phyloP scores from a whole-genome alignment of 1,139 yeast species.

The Kodamaea derodonti region DNA sequence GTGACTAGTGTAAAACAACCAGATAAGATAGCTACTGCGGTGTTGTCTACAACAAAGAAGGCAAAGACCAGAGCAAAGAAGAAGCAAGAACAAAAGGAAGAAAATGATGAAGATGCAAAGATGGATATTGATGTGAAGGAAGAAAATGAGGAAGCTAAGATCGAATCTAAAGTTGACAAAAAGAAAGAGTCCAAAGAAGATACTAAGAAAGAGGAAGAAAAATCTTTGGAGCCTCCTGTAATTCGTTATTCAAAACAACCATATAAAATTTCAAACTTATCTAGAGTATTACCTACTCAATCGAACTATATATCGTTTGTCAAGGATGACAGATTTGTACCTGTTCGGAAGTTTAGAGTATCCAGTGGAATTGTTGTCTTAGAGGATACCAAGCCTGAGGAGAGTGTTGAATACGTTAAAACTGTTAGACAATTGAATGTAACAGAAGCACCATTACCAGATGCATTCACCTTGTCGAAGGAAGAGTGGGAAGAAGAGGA shows the following conservation, averaged over 20 bases:
- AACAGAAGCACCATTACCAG: conserved; percentile 88
- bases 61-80: conserved; percentile 91
- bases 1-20: conserved; percentile 79
- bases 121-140: conserved; percentile 26
- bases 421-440: conserved; percentile 81
- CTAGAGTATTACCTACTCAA: conserved; percentile 91
- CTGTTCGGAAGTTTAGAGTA: conserved; percentile 78
- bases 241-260: conserved; percentile 54
- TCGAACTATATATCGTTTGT: conserved; percentile 75
- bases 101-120: conserved; percentile 26
- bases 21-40: conserved; percentile 90
- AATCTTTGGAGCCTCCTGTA: conserved; percentile 23
- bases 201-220: conserved; percentile 23
- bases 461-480: conserved; percentile 69
- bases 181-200: conserved; percentile 24
- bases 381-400: conserved; percentile 65
- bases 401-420: conserved; percentile 64
- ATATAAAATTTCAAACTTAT: conserved; percentile 69
- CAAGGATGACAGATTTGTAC: conserved; percentile 73
- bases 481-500: conserved; percentile 41
- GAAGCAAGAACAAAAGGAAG: conserved; percentile 51
- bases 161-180: conserved; percentile 18
- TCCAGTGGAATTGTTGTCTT: conserved; percentile 80
- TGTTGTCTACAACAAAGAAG: conserved; percentile 85
- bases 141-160: conserved; percentile 9